Percentiles rank a stretch among this genome's conserved stretches.
Conservation (phyloP, 495 filamentous ascomycete species). For the Jackrogersella minutella region DNA sequence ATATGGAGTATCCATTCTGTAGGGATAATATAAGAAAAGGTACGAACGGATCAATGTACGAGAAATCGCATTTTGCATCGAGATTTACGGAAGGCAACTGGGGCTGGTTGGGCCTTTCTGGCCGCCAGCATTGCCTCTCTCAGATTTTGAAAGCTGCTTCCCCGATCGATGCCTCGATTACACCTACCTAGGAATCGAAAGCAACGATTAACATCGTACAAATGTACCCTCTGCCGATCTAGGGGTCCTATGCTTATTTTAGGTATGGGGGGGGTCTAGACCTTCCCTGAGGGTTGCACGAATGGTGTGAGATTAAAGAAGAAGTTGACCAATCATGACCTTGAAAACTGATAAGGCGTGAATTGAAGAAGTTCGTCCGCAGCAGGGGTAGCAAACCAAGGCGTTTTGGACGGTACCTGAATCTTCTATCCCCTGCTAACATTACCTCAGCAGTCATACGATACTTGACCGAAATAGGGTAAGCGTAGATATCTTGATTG, state of each 20-base stretch:
- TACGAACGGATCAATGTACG: background rate
- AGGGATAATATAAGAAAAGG: too few relatives aligned
- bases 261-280: background rate
- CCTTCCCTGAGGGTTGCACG: background rate
- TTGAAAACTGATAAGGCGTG: background rate
- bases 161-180: background rate
- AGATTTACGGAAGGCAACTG: constrained; percentile 5
- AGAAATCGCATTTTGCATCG: constrained; percentile 4
- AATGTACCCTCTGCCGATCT: constrained; percentile 12
- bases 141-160: constrained; percentile 4
- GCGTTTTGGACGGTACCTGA: background rate
- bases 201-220: constrained; percentile 11
- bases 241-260: constrained; percentile 12
- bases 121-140: constrained; percentile 3
- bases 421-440: background rate
- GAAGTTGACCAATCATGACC: background rate
- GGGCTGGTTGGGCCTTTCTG: background rate
- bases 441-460: constrained; percentile 9
- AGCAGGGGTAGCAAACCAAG: background rate
- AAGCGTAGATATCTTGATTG: background rate
- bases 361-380: background rate
- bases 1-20: too few relatives aligned
- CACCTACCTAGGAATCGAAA: constrained; percentile 1
- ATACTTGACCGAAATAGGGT: background rate
- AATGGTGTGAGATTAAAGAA: background rate